Conservation (phyloP, 2,329 filamentous ascomycete genomes). For the Sarocladiaceae sp. region DNA sequence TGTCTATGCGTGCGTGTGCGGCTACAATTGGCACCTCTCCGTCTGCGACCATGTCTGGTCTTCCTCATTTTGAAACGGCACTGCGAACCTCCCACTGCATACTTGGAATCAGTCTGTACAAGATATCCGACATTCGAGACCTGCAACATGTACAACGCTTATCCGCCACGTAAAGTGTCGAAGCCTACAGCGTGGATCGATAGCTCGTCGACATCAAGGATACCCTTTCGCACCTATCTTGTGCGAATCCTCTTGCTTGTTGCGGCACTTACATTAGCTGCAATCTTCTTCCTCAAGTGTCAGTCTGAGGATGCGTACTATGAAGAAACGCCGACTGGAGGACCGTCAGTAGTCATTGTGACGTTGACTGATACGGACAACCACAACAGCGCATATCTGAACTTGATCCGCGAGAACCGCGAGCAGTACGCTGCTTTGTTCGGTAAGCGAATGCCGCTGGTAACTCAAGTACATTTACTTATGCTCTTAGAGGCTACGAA, state of each 20-base stretch:
- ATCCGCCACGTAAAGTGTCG: constrained; percentile 80
- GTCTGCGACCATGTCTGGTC: no score
- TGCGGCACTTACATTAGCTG: constrained; percentile 49
- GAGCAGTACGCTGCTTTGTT: constrained; percentile 80
- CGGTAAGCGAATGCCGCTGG: constrained; percentile 50
- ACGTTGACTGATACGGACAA: constrained; percentile 71
- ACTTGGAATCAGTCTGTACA: no score
- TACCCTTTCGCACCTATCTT: neutral
- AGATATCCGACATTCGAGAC: no score
- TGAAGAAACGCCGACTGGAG: constrained; percentile 44
- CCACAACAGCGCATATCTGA: constrained; percentile 63
- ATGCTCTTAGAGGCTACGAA: constrained; percentile 65
- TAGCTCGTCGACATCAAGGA: neutral
- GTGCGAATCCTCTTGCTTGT: constrained; percentile 37
- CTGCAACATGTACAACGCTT: constrained; percentile 77
- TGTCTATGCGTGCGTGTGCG: neutral
- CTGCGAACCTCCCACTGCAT: no score
- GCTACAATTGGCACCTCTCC: no score
- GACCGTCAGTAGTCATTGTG: constrained; percentile 69
- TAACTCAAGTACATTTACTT: constrained; percentile 7
- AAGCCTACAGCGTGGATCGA: constrained; percentile 54
- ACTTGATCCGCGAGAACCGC: constrained; percentile 76
- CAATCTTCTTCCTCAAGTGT: constrained; percentile 54
- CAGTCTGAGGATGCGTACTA: constrained; percentile 24
- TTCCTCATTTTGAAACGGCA: no score